A percentile compares a stretch with the other conserved stretches of the same genome.
Evolutionary conservation across 2,329 filamentous ascomycete species (phyloP).

Genomic region (Didymella pomorum): DNA sequence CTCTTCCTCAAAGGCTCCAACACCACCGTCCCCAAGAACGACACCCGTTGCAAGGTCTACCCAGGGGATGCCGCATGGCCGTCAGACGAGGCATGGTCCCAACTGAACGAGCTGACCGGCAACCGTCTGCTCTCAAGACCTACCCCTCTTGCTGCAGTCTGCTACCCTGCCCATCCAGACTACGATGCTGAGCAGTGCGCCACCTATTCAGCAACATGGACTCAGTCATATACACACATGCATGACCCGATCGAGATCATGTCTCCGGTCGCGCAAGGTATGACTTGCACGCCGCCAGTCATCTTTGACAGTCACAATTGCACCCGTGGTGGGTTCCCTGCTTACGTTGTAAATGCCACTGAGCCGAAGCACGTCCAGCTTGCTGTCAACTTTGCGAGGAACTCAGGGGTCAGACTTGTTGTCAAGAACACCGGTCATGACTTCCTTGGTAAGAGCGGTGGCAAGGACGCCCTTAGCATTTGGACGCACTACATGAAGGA

Average conservation of each 20-base stretch:
- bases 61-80: slow-evolving; percentile 61
- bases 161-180: slow-evolving; percentile 39
- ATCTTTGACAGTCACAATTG: slow-evolving; percentile 48
- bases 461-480: slow-evolving; percentile 47
- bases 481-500: slow-evolving; percentile 50
- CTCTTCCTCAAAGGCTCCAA: slow-evolving; percentile 33
- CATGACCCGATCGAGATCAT: slow-evolving; percentile 50
- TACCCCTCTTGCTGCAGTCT: slow-evolving; percentile 43
- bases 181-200: slow-evolving; percentile 44
- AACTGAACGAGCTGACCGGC: slow-evolving; percentile 53
- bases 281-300: slow-evolving; percentile 48
- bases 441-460: slow-evolving; percentile 47
- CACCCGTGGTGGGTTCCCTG: slow-evolving; percentile 47
- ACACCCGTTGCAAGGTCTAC: slow-evolving; percentile 57
- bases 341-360: slow-evolving; percentile 49
- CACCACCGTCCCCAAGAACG: slow-evolving; percentile 20
- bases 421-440: slow-evolving; percentile 51
- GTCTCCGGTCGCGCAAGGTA: slow-evolving; percentile 48
- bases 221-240: slow-evolving; percentile 45
- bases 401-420: slow-evolving; percentile 43
- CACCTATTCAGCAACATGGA: slow-evolving; percentile 42
- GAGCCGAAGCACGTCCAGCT: slow-evolving; percentile 47
- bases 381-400: slow-evolving; percentile 49
- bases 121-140: slow-evolving; percentile 39
- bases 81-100: slow-evolving; percentile 54